phyloP scores from a whole-genome alignment of 2,329 filamentous ascomycete species.

The Metarhizium rileyi region DNA sequence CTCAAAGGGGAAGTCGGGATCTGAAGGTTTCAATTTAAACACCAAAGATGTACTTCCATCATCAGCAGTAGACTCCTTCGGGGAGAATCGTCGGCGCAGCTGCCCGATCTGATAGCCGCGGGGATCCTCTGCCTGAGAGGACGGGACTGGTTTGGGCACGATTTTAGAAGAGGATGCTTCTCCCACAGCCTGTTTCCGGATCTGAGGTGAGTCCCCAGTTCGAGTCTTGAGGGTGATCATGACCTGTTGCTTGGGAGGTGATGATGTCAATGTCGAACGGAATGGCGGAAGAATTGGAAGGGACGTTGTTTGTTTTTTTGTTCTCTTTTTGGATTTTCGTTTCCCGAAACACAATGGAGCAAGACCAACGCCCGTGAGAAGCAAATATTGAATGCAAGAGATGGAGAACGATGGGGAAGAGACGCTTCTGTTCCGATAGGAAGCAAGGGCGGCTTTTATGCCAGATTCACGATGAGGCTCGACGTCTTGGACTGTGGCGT shows the following conservation, averaged over 20 bases:
- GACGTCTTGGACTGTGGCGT: constrained; percentile 5
- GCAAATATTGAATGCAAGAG: background rate
- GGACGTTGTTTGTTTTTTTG: background rate
- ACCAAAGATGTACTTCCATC: constrained; percentile 46
- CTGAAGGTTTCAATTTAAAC: constrained; percentile 62
- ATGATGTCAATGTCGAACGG: background rate
- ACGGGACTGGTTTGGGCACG: constrained; percentile 56
- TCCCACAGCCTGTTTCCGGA: constrained; percentile 36
- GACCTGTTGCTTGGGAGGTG: background rate
- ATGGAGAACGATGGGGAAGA: background rate
- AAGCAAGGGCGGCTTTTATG: background rate
- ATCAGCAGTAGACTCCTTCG: constrained; percentile 31
- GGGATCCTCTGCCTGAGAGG: constrained; percentile 55
- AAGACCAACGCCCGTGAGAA: background rate
- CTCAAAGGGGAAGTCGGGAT: constrained; percentile 78
- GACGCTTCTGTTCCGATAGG: background rate
- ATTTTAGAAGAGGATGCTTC: constrained; percentile 37
- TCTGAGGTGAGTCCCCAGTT: constrained; percentile 19
- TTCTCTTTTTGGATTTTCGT: background rate
- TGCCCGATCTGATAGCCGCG: constrained; percentile 67
- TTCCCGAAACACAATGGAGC: background rate
- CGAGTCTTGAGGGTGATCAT: constrained; percentile 30
- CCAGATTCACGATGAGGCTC: background rate
- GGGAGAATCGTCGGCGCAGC: constrained; percentile 55
- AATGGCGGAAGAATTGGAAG: background rate